Evolutionary conservation across 305 asterid species (phyloP).

Genomic region (Fraxinus angustifolia): DNA sequence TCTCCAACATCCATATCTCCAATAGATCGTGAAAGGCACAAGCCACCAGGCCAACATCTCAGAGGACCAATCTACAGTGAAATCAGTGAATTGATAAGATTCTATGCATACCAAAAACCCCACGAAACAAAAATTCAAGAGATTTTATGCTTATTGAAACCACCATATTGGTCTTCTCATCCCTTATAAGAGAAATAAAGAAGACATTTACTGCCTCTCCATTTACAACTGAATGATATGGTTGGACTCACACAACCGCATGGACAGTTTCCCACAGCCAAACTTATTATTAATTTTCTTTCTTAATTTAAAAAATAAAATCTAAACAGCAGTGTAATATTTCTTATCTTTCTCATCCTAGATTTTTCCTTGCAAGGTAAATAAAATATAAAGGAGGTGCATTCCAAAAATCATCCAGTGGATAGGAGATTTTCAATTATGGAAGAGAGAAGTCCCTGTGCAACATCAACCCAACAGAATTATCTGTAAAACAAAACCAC

Average conservation of each 20-base stretch:
- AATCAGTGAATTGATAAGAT: conserved; percentile 12
- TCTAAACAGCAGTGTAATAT: background rate
- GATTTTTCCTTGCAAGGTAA: background rate
- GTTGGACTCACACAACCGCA: background rate
- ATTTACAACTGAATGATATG: background rate
- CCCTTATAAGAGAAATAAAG: background rate
- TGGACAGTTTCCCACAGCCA: background rate
- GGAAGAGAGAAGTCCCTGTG: background rate
- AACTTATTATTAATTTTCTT: background rate
- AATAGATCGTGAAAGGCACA: conserved; percentile 94
- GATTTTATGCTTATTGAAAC: background rate
- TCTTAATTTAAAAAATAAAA: background rate
- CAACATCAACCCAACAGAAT: background rate
- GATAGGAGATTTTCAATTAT: background rate
- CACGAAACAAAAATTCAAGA: background rate
- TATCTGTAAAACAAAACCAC: background rate
- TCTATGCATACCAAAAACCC: background rate
- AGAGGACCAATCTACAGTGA: conserved; percentile 80
- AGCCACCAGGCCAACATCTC: conserved; percentile 99
- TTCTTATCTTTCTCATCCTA: background rate
- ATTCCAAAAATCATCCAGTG: background rate
- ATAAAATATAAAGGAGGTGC: background rate
- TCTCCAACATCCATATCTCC: conserved; percentile 99
- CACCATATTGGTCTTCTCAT: background rate
- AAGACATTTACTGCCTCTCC: background rate